Evolutionary conservation across 2,329 filamentous ascomycete genomes (phyloP), one percentile per base, ranked within the genome.

Genomic region (Arthroderma sp.): DNA sequence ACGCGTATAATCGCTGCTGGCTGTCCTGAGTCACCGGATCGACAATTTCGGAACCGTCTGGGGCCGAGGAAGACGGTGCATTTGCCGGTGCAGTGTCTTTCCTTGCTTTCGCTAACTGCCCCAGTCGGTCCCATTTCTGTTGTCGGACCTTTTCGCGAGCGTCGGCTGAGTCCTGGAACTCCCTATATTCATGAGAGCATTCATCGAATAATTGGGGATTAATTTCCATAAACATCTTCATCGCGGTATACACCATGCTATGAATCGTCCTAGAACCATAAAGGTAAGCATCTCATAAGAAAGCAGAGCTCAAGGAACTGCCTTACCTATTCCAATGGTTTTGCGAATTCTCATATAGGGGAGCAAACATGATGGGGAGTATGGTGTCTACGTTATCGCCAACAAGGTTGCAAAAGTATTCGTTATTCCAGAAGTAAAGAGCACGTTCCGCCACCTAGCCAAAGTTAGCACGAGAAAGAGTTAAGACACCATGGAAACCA

Each of bases 141-240:
- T 93, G 81, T 52, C 91, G 80, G 51, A 80, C 73, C 52, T 82
- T 80, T 64, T 95, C 83, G 45, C 88, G 80, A 48, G 86, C 78
- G n/a, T 84, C 80, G 3, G 88, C 86, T 51, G 78, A 91, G 66
- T 94, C 94, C 66, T 96, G 89, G 57, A 91, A 83, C 64, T 96
- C 89, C 4, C 88, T 93, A 66, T 98, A 98, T 52, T 96, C 88
- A 59, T 95, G 89, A 32, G 91, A 95, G 68, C 91, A 98, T 61
- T 98, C 91, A 56, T 98, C 91, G 57, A 98, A 98, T 22, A 98
- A 77, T 63, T 95, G 88, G 6, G 91, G 91, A 63, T 96, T 96
- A 58, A 98, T 95, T 64, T 98, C 91, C 91, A 98, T 98, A 66
- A 98, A 98, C 33, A 98, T 77, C 65, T 98, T 98, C 91, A 98